These are phyloP conservation scores for Dactylellina haptotyla DNA, from an alignment of 2,329 filamentous ascomycete species.

Conservation along the genomic window DNA sequence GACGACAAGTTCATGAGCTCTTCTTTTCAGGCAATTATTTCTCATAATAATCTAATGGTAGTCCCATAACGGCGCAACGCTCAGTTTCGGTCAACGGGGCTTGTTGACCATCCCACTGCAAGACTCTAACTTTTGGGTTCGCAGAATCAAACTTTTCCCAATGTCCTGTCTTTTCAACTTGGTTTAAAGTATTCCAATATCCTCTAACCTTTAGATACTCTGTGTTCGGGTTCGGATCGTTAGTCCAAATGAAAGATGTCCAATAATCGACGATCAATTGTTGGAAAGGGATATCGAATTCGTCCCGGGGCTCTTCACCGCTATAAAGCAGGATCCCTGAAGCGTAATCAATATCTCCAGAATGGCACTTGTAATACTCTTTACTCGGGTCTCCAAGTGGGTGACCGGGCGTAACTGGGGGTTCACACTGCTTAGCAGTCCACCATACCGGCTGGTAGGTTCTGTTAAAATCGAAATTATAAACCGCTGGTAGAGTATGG, in stretches of 20 bases:
- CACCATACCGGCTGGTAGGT: constrained; percentile 61
- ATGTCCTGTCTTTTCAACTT: constrained; percentile 57
- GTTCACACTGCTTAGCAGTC: constrained; percentile 59
- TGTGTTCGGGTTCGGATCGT: constrained; percentile 59
- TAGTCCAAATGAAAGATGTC: constrained; percentile 59
- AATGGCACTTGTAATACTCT: constrained; percentile 64
- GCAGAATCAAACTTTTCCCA: constrained; percentile 56
- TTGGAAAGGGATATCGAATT: constrained; percentile 60
- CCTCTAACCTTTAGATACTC: constrained; percentile 59
- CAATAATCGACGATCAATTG: constrained; percentile 61
- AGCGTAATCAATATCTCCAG: constrained; percentile 62
- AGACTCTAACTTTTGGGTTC: neutral
- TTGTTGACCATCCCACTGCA: constrained; percentile 30
- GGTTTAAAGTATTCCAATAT: constrained; percentile 58
- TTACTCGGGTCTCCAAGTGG: constrained; percentile 60
- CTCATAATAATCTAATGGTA: constrained; percentile 31
- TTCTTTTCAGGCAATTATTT: neutral
- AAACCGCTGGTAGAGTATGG: constrained; percentile 59
- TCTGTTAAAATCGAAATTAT: constrained; percentile 62
- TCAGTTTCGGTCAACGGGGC: neutral
- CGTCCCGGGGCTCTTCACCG: constrained; percentile 61
- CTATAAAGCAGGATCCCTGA: constrained; percentile 61
- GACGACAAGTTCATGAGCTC: neutral
- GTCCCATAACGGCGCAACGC: constrained; percentile 5
- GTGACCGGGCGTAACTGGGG: constrained; percentile 57